Evolutionary conservation across 176 grass and related monocot species (phyloP), one percentile per base, ranked within the genome.

Genomic region (Raddia guianensis): DNA sequence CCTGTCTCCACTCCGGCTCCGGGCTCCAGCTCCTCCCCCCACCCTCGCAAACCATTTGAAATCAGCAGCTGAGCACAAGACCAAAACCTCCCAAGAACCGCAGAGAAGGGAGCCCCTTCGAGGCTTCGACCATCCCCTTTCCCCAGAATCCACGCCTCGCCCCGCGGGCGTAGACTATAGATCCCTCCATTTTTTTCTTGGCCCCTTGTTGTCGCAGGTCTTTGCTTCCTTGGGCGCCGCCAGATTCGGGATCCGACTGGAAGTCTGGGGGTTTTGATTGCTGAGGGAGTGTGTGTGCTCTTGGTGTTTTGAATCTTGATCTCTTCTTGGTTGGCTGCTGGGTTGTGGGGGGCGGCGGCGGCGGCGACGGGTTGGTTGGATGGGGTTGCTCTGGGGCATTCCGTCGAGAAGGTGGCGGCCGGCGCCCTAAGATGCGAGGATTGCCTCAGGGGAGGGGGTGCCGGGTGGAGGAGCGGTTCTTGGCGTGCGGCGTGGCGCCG

Each of bases 21-120:
- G n/a, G n/a, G n/a, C n/a, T n/a, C n/a, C n/a, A n/a, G n/a, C n/a
- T n/a, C n/a, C n/a, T n/a, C 47, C 12, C 50, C 40, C 68, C 66
- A 34, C 62, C 80, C 75, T 79, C 80, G 76, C 84, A 85, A 34
- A 19, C 84, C 77, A 75, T 92, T 95, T 91, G 73, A 95, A 90
- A 87, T 70, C 85, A 77, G 78, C 75, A 59, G 63, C 27, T 27
- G 0, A 27, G 27, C 27, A 27, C 27, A 27, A 82, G 73, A 81
- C 77, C 80, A 85, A 82, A 85, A 82, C 45, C 77, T 27, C 27
- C 68, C 49, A 67, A 33, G 68, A 32, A 11, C 8, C 7, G 13
- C 49, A 9, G 11, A 44, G 34, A 56, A 56, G 49, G 27, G n/a
- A 44, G 60, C 3, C 37, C 37, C 37, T 40, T 40, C 37, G 37